These are phyloP conservation scores for Glutinoglossum americanum DNA, from an alignment of 495 filamentous ascomycete species.

Conservation along the genomic window DNA sequence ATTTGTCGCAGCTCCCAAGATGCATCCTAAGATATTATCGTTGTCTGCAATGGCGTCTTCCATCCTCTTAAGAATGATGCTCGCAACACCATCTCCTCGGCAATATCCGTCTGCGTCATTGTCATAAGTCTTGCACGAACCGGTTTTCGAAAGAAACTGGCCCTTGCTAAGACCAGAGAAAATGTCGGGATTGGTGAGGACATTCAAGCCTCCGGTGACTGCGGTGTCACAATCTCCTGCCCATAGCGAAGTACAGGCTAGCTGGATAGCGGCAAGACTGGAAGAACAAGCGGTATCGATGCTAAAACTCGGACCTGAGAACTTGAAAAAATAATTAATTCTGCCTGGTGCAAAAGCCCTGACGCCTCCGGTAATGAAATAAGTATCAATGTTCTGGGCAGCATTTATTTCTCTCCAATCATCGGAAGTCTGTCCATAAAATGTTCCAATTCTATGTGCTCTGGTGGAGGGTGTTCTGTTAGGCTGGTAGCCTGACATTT, in stretches of 20 bases:
- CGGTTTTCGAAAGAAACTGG: conserved; percentile 18
- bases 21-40: conserved; percentile 15
- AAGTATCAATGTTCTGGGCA: conserved; percentile 20
- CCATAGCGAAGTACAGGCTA: conserved; percentile 19
- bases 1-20: conserved; percentile 13
- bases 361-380: conserved; percentile 20
- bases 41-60: conserved; percentile 16
- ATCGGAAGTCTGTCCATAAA: conserved; percentile 18
- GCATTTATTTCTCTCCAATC: conserved; percentile 19
- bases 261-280: conserved; percentile 19
- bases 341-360: conserved; percentile 21
- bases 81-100: conserved; percentile 17
- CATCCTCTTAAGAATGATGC: conserved; percentile 18
- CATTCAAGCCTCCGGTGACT: conserved; percentile 21
- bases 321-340: conserved; percentile 26
- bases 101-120: conserved; percentile 22
- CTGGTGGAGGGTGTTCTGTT: conserved; percentile 15
- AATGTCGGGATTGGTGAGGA: conserved; percentile 18
- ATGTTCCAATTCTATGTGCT: conserved; percentile 17
- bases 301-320: conserved; percentile 18
- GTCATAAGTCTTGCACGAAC: conserved; percentile 23
- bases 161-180: conserved; percentile 16
- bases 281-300: conserved; percentile 28
- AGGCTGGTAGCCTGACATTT: conserved; percentile 17
- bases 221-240: conserved; percentile 19